Evolutionary conservation across 306 rosid genomes (phyloP).

Genomic region (Casuarina equisetifolia): DNA sequence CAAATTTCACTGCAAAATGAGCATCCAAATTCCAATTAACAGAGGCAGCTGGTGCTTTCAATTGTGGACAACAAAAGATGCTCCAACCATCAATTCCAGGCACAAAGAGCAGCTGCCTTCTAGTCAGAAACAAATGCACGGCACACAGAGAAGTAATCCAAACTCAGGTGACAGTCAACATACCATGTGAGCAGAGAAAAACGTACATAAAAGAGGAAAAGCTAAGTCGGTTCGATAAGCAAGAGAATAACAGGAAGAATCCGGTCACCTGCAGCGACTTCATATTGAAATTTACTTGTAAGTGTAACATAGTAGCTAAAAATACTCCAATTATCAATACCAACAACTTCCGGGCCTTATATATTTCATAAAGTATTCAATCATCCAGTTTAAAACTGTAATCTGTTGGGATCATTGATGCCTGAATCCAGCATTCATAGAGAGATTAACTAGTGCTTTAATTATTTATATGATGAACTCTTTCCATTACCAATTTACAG

Average conservation of each 20-base stretch:
- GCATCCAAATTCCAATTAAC: too few species aligned
- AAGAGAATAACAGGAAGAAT: conserved; percentile 7
- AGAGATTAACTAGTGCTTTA: background rate
- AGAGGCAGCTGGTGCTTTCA: background rate
- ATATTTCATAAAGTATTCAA: background rate
- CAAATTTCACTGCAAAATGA: background rate
- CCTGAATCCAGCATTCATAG: background rate
- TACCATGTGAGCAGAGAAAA: background rate
- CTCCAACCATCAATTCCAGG: background rate
- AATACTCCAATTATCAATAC: background rate
- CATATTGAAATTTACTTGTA: background rate
- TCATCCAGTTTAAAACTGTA: background rate
- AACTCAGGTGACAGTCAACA: background rate
- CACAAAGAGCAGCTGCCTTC: background rate
- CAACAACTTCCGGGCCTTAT: too few species aligned
- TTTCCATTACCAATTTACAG: background rate
- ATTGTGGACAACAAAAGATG: background rate
- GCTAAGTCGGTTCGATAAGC: background rate
- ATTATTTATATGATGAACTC: background rate
- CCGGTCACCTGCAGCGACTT: background rate
- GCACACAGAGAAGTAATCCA: background rate
- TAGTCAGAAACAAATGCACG: background rate
- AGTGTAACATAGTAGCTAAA: background rate
- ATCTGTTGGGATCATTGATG: background rate
- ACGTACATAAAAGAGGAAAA: background rate